Evolutionary conservation across 148 eudicot genomes (phyloP).

Genomic region (Selenicereus undatus): DNA sequence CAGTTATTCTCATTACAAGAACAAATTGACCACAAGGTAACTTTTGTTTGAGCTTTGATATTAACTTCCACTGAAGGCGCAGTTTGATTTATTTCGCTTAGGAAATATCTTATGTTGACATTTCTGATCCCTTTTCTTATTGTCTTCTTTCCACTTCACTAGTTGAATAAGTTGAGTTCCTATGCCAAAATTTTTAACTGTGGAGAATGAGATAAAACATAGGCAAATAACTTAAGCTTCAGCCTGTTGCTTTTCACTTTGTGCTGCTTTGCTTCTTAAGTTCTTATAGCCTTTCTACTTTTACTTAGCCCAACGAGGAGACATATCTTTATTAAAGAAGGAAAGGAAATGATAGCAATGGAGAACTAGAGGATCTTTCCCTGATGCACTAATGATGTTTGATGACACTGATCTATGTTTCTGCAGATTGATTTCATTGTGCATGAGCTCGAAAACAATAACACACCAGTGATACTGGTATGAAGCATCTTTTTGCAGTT

Average conservation of each 20-base stretch:
- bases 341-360: not conserved
- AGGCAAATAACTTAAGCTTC: not conserved
- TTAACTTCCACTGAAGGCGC: not conserved
- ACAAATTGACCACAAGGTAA: constrained; percentile 87
- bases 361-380: not conserved
- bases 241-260: not conserved
- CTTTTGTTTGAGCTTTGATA: not conserved
- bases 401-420: constrained; percentile 14
- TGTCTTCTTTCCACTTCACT: not conserved
- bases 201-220: not conserved
- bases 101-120: not conserved
- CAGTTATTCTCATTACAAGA: constrained; percentile 83
- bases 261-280: not conserved
- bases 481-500: constrained; percentile 9
- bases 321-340: not conserved
- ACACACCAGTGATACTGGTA: constrained; percentile 71
- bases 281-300: not conserved
- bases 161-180: not conserved
- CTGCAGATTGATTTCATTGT: constrained; percentile 63
- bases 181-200: not conserved
- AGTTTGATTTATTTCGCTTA: not conserved
- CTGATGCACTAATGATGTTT: not conserved
- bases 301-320: not conserved
- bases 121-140: not conserved
- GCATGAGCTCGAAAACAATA: constrained; percentile 49